A percentile compares a stretch with the other conserved stretches of the same genome.
Conservation (phyloP, 108 stramenopile species). For the Discostella stelligeroides region DNA sequence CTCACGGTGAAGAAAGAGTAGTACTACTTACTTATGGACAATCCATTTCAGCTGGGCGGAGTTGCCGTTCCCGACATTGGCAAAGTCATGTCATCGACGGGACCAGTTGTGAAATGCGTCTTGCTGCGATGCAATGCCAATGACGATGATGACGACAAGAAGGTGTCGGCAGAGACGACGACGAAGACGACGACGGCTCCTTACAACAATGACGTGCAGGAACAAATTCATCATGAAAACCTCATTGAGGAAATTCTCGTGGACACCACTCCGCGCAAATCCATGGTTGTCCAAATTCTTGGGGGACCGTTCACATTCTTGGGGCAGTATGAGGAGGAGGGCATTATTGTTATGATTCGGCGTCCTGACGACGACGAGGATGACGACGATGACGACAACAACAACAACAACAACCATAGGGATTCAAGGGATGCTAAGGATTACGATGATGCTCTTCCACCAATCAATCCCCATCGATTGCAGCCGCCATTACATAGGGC, state of each 20-base stretch:
- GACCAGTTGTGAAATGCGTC: slow-evolving; percentile 85
- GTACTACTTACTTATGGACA: no score
- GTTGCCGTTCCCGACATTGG: slow-evolving; percentile 58
- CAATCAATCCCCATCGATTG: slow-evolving; percentile 72
- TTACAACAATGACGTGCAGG: slow-evolving; percentile 8
- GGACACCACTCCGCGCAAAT: slow-evolving; percentile 85
- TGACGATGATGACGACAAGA: slow-evolving; percentile 18
- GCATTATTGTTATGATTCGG: slow-evolving; percentile 78
- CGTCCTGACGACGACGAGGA: slow-evolving; percentile 41
- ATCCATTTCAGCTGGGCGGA: not conserved
- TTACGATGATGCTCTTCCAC: no score
- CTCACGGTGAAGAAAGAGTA: no score
- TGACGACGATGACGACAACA: slow-evolving; percentile 56
- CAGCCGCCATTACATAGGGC: slow-evolving; percentile 80
- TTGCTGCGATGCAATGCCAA: slow-evolving; percentile 48
- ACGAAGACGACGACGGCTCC: slow-evolving; percentile 5
- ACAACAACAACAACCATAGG: slow-evolving; percentile 45
- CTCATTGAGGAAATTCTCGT: slow-evolving; percentile 70
- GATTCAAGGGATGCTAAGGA: no score
- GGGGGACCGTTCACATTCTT: slow-evolving; percentile 85
- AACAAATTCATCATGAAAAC: slow-evolving; percentile 35
- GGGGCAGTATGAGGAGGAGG: slow-evolving; percentile 87
- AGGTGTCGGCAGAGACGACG: not conserved
- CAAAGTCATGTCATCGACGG: slow-evolving; percentile 61
- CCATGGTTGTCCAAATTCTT: slow-evolving; percentile 57